Conservation (phyloP, 1,284 basidiomycete genomes). For the Ganoderma lingzhi region DNA sequence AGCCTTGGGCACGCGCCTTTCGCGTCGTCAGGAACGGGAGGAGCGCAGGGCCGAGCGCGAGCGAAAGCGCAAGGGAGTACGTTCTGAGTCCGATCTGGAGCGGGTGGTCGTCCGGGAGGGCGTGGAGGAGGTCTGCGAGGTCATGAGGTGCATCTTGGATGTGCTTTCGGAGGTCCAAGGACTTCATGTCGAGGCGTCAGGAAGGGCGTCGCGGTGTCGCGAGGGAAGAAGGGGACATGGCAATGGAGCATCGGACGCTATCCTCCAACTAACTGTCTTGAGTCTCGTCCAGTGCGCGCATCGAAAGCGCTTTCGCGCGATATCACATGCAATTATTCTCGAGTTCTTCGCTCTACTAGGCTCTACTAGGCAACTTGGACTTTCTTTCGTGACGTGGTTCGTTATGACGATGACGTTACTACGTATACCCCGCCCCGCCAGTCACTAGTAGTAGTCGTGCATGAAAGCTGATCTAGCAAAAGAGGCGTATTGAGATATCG, state of each 20-base stretch:
- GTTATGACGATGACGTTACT: no score
- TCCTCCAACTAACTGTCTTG: neutral
- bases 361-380: no score
- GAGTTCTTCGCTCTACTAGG: neutral
- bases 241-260: neutral
- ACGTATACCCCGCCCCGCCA: no score
- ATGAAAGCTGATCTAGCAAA: no score
- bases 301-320: neutral
- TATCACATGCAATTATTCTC: constrained; percentile 18
- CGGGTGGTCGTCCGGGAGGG: constrained; percentile 54
- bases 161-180: constrained; percentile 13
- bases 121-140: constrained; percentile 37
- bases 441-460: no score
- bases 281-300: neutral
- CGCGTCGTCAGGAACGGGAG: constrained; percentile 56
- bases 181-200: constrained; percentile 16
- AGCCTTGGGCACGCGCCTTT: constrained; percentile 37
- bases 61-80: constrained; percentile 68
- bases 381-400: neutral
- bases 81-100: constrained; percentile 69
- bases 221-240: constrained; percentile 16
- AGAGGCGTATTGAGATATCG: neutral
- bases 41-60: constrained; percentile 71
- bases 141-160: constrained; percentile 28
- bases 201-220: neutral